These are phyloP conservation scores for Ganoderma meredithae DNA, from an alignment of 1,284 basidiomycete genomes.

Conservation along the genomic window DNA sequence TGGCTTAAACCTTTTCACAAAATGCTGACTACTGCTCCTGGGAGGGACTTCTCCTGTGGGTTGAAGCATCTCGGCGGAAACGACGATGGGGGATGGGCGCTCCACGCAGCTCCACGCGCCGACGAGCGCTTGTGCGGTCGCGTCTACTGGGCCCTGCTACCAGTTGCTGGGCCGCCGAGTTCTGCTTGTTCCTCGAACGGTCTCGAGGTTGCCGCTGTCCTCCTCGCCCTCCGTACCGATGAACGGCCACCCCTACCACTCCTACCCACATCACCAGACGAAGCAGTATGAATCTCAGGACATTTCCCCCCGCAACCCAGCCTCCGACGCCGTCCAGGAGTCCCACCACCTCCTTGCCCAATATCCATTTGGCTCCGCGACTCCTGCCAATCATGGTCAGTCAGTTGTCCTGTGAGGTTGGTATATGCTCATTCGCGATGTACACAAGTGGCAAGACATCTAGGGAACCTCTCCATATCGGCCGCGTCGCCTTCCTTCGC, in stretches of 20 bases:
- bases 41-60: too few relatives aligned
- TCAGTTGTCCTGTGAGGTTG: slow-evolving; percentile 6
- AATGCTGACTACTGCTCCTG: too few relatives aligned
- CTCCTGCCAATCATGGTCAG: slow-evolving; percentile 72
- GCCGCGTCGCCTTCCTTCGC: slow-evolving; percentile 66
- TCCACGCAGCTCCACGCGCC: too few relatives aligned
- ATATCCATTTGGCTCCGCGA: slow-evolving; percentile 75
- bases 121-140: not conserved
- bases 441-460: slow-evolving; percentile 65
- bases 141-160: not conserved
- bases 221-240: slow-evolving; percentile 14
- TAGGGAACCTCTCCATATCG: slow-evolving; percentile 62
- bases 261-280: slow-evolving; percentile 17
- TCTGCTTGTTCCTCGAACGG: not conserved
- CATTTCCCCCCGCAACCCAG: slow-evolving; percentile 18
- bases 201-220: not conserved
- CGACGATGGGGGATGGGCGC: not conserved
- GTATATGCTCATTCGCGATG: slow-evolving; percentile 22
- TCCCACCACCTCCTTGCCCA: slow-evolving; percentile 66
- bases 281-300: slow-evolving; percentile 21
- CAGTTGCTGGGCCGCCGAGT: not conserved
- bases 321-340: slow-evolving; percentile 59
- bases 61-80: too few relatives aligned
- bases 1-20: too few relatives aligned
- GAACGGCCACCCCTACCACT: slow-evolving; percentile 25